Evolutionary conservation across 176 grass and related monocot species (phyloP), one percentile per base, ranked within the genome.

Genomic region (Thinopyrum elongatum): DNA sequence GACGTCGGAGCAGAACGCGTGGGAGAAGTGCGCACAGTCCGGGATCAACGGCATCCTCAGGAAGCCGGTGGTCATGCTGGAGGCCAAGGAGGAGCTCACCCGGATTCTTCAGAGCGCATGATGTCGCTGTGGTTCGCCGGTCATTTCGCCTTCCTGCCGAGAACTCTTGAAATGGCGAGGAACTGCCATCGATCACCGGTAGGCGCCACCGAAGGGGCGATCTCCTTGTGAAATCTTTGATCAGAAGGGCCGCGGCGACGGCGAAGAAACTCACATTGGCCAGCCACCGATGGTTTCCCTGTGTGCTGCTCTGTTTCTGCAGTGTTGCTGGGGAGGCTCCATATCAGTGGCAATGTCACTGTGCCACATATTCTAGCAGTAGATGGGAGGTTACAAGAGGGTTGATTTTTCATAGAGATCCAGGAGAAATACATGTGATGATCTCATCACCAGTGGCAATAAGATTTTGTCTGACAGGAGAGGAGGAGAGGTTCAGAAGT

Each of bases 1-100:
- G 82, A 90, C 91, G 0, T 85, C 89, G 0, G 88, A 91, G 74
- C 86, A 91, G 8, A 87, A 92, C 12, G 70, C 82, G 4, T 94
- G 91, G 95, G 90, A 95, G 83, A 94, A 92, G 58, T 93, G 95
- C 34, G 76, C 76, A 0, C 87, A 87, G 39, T 89, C 81, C 0
- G 92, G 92, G 72, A 92, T 94, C 59, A 89, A 80, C 0, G 84
- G 93, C 3, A 15, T 92, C 67, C 83, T 95, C 69, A 35, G 84
- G 79, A 88, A 86, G 73, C 88, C 90, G 3, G 82, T 92, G 44
- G 44, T 82, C 39, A 70, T 92, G 58, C 60, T 42, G n/a, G 82
- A 91, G 46, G 33, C 81, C 4, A 90, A 84, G 77, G 88, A 86
- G 23, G 93, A 92, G 79, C 85, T 92, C 51, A 71, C 79, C 0